Base-by-base conservation (phyloP, 2,329 filamentous ascomycete species). In the Calonectria honghensis region DNA sequence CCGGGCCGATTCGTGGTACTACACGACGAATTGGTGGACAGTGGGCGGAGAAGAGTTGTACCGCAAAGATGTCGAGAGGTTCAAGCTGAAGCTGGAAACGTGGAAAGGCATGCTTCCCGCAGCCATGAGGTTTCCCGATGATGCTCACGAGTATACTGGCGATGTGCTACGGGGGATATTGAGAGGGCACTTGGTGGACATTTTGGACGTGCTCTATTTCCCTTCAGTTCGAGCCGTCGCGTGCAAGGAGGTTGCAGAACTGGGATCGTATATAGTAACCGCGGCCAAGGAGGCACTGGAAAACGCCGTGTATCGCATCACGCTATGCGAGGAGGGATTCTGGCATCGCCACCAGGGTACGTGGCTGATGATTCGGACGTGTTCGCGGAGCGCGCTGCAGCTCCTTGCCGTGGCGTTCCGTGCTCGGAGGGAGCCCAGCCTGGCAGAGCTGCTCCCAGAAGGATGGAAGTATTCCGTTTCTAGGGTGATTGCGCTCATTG, bases 311-410 rank as follows among this genome's bases (percentile, higher is more conserved):
- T 65, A 74, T n/a, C 68, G 78, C 1, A 70, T 79, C 18, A 45
- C 68, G 2, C 54, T 76, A 2, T 74, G 69, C 68, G 68, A 75
- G 39, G 74, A 76, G n/a, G 78, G 77, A 0, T 77, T 78, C 41
- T 78, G 63, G 27, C 73, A 78, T 39, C 76, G 77, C 7, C 78
- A 80, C 54, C 78, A 80, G 18, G 78, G 78, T 0, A 77, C 75
- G 2, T 80, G 78, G 78, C 39, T 80, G n/a, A 79, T 78, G 76
- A 72, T 80, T 11, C 72, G 76, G 31, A 76, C 72, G 14, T 77
- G 74, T n/a, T 76, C 76, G 1, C 73, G 77, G n/a, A 79, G 77
- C 54, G 64, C 74, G 18, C 69, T 80, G 59, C 74, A 75, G 45
- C 70, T 77, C 20, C 32, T 77, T 18, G 74, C 61, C 3, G 61